These are phyloP conservation scores for Triangularia verruculosa DNA, from an alignment of 2,329 filamentous ascomycete genomes.

Conservation along the genomic window DNA sequence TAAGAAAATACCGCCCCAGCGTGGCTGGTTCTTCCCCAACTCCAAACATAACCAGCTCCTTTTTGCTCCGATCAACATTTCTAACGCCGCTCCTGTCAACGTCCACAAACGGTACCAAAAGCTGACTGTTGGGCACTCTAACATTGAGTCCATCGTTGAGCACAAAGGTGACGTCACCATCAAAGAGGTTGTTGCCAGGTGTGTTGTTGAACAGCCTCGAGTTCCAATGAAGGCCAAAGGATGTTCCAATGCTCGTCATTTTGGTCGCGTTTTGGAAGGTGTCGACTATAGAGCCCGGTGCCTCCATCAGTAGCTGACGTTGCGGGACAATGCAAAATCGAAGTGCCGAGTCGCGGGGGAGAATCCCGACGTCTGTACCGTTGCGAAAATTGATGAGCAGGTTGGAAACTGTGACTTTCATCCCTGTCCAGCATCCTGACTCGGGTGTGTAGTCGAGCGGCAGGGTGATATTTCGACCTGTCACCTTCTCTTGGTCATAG, in stretches of 20 bases:
- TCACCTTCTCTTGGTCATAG: constrained; percentile 34
- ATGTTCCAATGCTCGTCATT: constrained; percentile 9
- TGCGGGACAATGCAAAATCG: constrained; percentile 34
- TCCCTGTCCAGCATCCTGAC: constrained; percentile 31
- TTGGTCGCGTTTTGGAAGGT: constrained; percentile 24
- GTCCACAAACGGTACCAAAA: constrained; percentile 30
- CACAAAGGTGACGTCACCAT: constrained; percentile 32
- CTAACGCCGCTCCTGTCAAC: constrained; percentile 30
- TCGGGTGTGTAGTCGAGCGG: constrained; percentile 26
- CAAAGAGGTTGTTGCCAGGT: constrained; percentile 18
- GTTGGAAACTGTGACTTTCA: constrained; percentile 28
- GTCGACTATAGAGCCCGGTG: constrained; percentile 21
- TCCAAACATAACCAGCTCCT: too few relatives aligned
- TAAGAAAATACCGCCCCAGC: constrained; percentile 36
- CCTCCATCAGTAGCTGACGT: constrained; percentile 32
- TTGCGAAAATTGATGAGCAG: constrained; percentile 30
- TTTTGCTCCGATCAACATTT: not conserved
- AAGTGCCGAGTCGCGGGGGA: constrained; percentile 27
- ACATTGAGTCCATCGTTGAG: constrained; percentile 31
- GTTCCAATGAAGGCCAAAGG: constrained; percentile 26
- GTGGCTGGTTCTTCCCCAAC: constrained; percentile 18
- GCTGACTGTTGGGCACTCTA: constrained; percentile 33
- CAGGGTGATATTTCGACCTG: constrained; percentile 31
- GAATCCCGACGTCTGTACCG: constrained; percentile 30
- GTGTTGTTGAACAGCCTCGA: constrained; percentile 3